Evolutionary conservation across 2,329 filamentous ascomycete species (phyloP).

Genomic region (Diaporthe nobilis): DNA sequence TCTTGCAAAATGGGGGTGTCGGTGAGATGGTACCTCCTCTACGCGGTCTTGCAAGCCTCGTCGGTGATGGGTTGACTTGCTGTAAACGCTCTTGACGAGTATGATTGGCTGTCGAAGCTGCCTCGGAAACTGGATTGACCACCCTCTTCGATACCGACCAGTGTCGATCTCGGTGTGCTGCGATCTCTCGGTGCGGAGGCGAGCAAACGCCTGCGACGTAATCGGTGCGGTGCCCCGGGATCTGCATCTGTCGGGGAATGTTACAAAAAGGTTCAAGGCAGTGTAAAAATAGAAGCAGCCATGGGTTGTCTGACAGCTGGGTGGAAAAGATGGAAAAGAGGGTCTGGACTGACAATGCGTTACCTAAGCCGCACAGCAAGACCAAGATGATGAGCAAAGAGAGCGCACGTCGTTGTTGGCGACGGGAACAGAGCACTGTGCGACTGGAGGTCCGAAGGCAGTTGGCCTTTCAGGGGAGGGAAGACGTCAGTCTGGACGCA

Average conservation of each 20-base stretch:
- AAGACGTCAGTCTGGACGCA: not conserved
- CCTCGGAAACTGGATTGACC: not conserved
- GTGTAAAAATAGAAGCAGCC: slow-evolving; percentile 32
- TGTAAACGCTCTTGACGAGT: not conserved
- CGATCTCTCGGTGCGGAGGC: slow-evolving; percentile 17
- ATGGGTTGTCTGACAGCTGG: slow-evolving; percentile 27
- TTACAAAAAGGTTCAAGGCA: slow-evolving; percentile 15
- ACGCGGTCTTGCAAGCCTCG: not conserved
- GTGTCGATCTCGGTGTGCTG: slow-evolving; percentile 18
- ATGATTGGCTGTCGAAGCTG: not conserved
- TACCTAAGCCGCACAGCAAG: slow-evolving; percentile 1
- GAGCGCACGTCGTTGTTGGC: not conserved
- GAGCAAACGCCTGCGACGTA: slow-evolving; percentile 18
- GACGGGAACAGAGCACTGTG: not conserved
- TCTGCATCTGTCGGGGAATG: slow-evolving; percentile 13
- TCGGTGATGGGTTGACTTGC: not conserved
- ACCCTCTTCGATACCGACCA: slow-evolving; percentile 1
- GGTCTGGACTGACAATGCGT: slow-evolving; percentile 9
- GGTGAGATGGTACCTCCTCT: not conserved
- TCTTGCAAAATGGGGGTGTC: not conserved
- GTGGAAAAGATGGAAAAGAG: not conserved
- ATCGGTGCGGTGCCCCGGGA: slow-evolving; percentile 13
- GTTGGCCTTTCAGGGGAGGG: not conserved
- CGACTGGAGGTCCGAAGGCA: not conserved
- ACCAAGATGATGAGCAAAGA: not conserved